These are phyloP conservation scores for Debaryomyces fabryi DNA, from an alignment of 1,139 yeast genomes.

Conservation along the genomic window DNA sequence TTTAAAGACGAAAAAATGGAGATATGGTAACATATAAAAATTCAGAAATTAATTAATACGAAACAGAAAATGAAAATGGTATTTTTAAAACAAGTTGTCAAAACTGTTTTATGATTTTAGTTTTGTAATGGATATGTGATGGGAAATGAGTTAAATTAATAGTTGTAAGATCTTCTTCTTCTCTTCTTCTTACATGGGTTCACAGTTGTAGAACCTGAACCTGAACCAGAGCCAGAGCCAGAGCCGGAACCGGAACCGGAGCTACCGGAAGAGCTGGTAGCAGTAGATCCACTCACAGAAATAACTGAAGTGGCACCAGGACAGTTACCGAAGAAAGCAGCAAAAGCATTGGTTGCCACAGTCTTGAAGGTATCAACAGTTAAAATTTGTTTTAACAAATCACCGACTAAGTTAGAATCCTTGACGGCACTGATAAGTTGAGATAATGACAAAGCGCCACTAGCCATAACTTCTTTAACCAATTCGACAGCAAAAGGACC, in stretches of 20 bases:
- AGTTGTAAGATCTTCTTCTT: conserved; percentile 40
- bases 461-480: conserved; percentile 32
- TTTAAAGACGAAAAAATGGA: background rate
- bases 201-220: conserved; percentile 15
- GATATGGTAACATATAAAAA: background rate
- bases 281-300: conserved; percentile 11
- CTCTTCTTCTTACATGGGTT: conserved; percentile 40
- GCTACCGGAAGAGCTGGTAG: conserved; percentile 12
- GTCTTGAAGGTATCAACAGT: conserved; percentile 38
- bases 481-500: conserved; percentile 42
- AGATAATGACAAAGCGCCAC: conserved; percentile 32
- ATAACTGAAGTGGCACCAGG: conserved; percentile 15
- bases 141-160: conserved; percentile 15
- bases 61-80: conserved; percentile 4
- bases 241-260: conserved; percentile 11
- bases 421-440: conserved; percentile 36
- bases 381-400: conserved; percentile 40
- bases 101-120: conserved; percentile 1
- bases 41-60: conserved; percentile 1
- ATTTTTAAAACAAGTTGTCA: conserved; percentile 4
- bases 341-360: conserved; percentile 44
- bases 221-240: conserved; percentile 15
- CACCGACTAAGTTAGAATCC: conserved; percentile 39
- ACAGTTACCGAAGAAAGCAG: conserved; percentile 48
- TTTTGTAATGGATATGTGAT: background rate